Conservation (phyloP, 495 filamentous ascomycete species). For the Geoglossum glabrum region DNA sequence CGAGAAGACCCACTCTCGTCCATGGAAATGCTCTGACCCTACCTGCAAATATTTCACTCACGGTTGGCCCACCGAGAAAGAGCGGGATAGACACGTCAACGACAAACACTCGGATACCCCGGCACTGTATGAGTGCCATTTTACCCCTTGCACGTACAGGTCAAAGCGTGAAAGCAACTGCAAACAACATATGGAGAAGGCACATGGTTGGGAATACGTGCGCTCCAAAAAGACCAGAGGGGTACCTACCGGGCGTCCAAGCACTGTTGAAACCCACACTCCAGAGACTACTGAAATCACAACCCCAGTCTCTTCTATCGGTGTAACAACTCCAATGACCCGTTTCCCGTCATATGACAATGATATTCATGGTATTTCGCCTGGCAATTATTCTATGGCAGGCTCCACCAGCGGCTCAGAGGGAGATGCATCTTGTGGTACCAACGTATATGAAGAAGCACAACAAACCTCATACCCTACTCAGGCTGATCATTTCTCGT, state of each 20-base stretch:
- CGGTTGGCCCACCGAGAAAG: conserved; percentile 95
- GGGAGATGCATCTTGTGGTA: neutral
- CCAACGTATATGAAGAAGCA: neutral
- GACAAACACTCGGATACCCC: conserved; percentile 80
- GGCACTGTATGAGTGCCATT: conserved; percentile 61
- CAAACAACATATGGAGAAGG: conserved; percentile 99
- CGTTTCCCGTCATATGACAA: neutral
- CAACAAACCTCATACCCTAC: neutral
- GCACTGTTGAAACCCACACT: conserved; percentile 18
- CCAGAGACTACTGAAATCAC: conserved; percentile 35
- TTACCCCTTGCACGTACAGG: conserved; percentile 69
- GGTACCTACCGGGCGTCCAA: conserved; percentile 35
- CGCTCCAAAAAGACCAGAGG: conserved; percentile 57
- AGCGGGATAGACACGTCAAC: conserved; percentile 83
- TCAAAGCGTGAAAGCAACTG: conserved; percentile 95
- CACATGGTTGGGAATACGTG: conserved; percentile 74
- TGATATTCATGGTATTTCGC: neutral
- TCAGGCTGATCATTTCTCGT: neutral
- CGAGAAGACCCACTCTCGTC: conserved; percentile 88
- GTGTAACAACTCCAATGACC: conserved; percentile 10
- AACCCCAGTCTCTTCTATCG: conserved; percentile 19
- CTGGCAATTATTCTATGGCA: neutral
- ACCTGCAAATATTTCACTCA: conserved; percentile 70
- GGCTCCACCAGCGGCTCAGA: neutral
- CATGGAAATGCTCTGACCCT: conserved; percentile 69